A percentile compares a stretch with the other conserved stretches of the same genome.
phyloP scores from a whole-genome alignment of 2,329 filamentous ascomycete genomes.

The Furcasterigmium sp. region DNA sequence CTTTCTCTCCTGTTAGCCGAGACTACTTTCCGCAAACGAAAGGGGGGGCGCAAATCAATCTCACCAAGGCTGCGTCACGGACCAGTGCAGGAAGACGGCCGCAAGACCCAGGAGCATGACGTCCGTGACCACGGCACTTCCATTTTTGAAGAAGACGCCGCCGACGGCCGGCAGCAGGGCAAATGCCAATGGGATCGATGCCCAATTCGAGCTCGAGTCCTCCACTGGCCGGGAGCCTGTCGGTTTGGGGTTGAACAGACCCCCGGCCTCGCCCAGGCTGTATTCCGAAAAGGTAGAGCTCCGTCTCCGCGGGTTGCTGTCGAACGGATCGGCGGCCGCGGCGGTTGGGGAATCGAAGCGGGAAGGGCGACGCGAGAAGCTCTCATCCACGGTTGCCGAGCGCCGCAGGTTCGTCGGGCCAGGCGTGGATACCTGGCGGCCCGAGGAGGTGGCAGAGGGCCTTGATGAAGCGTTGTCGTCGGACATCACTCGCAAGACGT shows the following conservation, averaged over 20 bases:
- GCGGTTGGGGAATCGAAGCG: background rate
- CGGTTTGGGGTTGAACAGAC: constrained; percentile 55
- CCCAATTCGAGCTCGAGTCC: constrained; percentile 54
- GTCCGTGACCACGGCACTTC: constrained; percentile 78
- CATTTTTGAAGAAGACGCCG: constrained; percentile 79
- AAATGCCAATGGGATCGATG: constrained; percentile 75
- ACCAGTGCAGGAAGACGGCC: constrained; percentile 88
- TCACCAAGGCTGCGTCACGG: constrained; percentile 83
- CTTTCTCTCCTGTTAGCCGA: constrained; percentile 27
- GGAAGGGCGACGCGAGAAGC: constrained; percentile 16
- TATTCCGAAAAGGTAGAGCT: constrained; percentile 77
- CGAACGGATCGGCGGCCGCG: constrained; percentile 13
- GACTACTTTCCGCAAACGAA: no score
- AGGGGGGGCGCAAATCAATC: constrained; percentile 17
- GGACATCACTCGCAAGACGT: background rate
- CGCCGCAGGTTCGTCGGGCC: constrained; percentile 23
- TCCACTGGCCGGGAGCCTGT: constrained; percentile 6
- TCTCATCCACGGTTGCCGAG: constrained; percentile 32
- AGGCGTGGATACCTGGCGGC: background rate
- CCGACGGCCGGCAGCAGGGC: constrained; percentile 82
- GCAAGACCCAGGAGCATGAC: constrained; percentile 74
- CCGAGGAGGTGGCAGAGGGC: background rate
- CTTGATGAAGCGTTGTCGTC: background rate
- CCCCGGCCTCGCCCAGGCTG: constrained; percentile 64
- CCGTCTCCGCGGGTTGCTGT: constrained; percentile 45